Base-by-base conservation (phyloP, 2,329 filamentous ascomycete species). In the Pseudophaeomoniella oleicola region DNA sequence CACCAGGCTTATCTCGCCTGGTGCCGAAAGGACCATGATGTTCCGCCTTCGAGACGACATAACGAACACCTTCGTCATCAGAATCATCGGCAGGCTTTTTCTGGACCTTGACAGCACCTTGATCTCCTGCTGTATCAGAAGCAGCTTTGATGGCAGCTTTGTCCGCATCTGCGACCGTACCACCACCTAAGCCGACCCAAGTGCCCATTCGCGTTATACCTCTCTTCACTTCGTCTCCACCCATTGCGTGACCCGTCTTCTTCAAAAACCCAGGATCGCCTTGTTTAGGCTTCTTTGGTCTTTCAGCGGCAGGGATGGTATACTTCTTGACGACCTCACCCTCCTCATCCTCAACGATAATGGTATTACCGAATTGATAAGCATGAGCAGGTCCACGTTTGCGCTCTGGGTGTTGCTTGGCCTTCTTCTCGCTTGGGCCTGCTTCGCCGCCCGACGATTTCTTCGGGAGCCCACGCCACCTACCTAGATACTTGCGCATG, bases 281-380 rank as follows among this genome's bases (percentile, higher is more conserved):
- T 27, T 34, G 48, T 38, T 15, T 51, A 43, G 13, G 42, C 29
- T 35, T 52, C 49, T 5, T 46, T 40, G 18, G 37, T 29, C 40
- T 51, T 43, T 36, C 41, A 29, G 34, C 38, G 3, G 58, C 56
- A 5, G 71, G 72, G 37, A 79, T 76, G 34, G 74, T 72, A 51
- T 77, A 78, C 49, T 76, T 78, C 60, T 77, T 78, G 55, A 79
- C 65, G 16, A 79, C 75, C 52, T 79, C 75, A 16, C 75, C 75
- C 45, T 78, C 72, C 48, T 77, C 74, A 45, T 79, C 75, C 50
- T 79, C 75, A 12, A 79, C 72, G 50, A 79, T 79, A 45, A 79
- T 75, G n/a, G 75, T 79, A 46, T 78, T 78, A 36, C 75, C 75
- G 45, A 77, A 78, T 42, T 78, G 75, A 47, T 78, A 79, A 2